phyloP scores from a whole-genome alignment of 805 yeast species.

The Myxozyma sirexii region DNA sequence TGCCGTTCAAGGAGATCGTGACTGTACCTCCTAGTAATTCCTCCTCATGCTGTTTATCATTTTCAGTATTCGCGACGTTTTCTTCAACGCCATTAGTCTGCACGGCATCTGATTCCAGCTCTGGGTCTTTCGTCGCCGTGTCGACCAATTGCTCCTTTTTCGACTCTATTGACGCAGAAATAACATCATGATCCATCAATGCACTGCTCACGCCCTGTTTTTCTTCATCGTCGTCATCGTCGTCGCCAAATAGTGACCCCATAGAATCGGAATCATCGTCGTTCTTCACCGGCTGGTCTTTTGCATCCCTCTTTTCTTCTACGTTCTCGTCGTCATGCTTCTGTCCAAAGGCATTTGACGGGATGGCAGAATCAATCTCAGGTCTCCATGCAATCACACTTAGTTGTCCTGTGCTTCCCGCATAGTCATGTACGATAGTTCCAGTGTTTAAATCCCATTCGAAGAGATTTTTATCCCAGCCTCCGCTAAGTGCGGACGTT shows the following conservation, averaged over 20 bases:
- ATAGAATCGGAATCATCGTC: conserved; percentile 39
- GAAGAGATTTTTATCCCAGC: conserved; percentile 82
- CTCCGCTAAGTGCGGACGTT: conserved; percentile 70
- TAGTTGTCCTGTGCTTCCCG: conserved; percentile 73
- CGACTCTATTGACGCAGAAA: background rate
- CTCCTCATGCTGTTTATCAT: background rate
- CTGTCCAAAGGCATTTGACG: background rate
- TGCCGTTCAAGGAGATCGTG: conserved; percentile 3
- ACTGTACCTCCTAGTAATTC: background rate
- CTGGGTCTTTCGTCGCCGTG: background rate
- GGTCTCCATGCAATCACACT: conserved; percentile 67
- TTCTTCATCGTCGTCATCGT: conserved; percentile 45
- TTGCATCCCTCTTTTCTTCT: background rate
- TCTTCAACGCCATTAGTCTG: background rate
- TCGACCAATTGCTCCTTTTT: background rate
- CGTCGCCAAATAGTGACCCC: conserved; percentile 64
- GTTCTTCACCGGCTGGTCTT: background rate
- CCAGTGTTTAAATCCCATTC: conserved; percentile 90
- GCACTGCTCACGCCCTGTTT: background rate
- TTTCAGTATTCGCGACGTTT: background rate
- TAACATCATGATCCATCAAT: conserved; percentile 6
- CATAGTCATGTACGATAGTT: conserved; percentile 50
- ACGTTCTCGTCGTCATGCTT: background rate
- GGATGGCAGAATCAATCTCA: conserved; percentile 8
- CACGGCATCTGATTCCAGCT: background rate